These are phyloP conservation scores for Bromus sterilis DNA, from an alignment of 176 grass and related monocot genomes.

Conservation along the genomic window DNA sequence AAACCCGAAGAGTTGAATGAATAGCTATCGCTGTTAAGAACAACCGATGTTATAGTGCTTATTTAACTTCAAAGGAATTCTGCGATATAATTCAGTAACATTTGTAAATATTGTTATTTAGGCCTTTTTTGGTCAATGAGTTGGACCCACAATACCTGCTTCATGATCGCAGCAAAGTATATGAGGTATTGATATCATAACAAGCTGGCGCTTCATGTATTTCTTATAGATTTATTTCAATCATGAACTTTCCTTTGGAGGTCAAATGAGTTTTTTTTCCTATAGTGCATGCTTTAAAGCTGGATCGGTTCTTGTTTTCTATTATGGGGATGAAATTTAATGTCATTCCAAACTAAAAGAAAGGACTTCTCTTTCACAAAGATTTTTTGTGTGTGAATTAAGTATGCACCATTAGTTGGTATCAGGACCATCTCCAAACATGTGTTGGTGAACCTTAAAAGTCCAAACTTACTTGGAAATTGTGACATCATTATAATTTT, in stretches of 20 bases:
- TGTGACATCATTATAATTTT: not conserved
- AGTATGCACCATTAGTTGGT: not conserved
- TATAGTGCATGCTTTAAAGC: slow-evolving; percentile 19
- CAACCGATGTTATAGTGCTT: not conserved
- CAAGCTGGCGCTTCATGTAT: not conserved
- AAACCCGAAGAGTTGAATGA: too few relatives aligned
- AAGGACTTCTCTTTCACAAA: not conserved
- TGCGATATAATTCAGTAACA: not conserved
- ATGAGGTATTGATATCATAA: slow-evolving; percentile 59
- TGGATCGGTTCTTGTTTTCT: slow-evolving; percentile 24
- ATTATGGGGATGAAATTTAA: not conserved
- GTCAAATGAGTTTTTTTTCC: not conserved
- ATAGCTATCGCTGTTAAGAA: too few relatives aligned
- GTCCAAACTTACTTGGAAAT: not conserved
- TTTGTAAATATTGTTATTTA: slow-evolving; percentile 26
- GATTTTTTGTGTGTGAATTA: not conserved
- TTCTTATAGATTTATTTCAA: not conserved
- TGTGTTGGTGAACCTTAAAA: slow-evolving; percentile 10
- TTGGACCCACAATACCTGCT: slow-evolving; percentile 80
- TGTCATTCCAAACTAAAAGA: not conserved
- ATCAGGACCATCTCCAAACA: not conserved
- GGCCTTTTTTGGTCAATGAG: slow-evolving; percentile 88
- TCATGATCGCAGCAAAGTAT: slow-evolving; percentile 92
- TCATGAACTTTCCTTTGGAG: not conserved
- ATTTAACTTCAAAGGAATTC: not conserved